phyloP scores from a whole-genome alignment of 768 basidiomycete species.

The Calocybe gangraenosa region DNA sequence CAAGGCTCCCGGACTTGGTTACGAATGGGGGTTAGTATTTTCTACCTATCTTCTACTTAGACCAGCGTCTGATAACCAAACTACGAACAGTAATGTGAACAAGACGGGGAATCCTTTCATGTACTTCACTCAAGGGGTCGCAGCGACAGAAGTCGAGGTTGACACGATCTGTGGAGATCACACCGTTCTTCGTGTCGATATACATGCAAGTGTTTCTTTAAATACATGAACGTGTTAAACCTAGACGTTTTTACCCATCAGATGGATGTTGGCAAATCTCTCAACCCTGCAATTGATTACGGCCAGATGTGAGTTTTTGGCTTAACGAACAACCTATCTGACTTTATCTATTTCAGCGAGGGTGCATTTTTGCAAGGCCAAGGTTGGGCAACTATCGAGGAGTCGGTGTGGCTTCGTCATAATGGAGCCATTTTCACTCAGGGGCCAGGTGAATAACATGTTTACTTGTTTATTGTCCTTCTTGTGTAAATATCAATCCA shows the following conservation, averaged over 20 bases:
- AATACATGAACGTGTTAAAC: neutral
- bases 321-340: too few species aligned
- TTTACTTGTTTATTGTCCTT: too few species aligned
- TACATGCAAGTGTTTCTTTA: conserved; percentile 7
- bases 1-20: conserved; percentile 11
- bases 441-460: conserved; percentile 5
- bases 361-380: conserved; percentile 16
- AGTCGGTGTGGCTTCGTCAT: conserved; percentile 15
- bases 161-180: conserved; percentile 15
- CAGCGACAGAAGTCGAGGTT: conserved; percentile 16
- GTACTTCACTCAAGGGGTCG: conserved; percentile 15
- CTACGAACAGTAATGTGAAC: conserved; percentile 10
- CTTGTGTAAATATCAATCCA: neutral
- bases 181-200: conserved; percentile 14
- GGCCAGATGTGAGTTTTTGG: conserved; percentile 11
- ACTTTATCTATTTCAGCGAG: conserved; percentile 1
- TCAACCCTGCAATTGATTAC: conserved; percentile 15
- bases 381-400: conserved; percentile 16
- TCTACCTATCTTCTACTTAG: neutral
- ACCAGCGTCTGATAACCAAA: neutral
- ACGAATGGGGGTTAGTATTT: conserved; percentile 14
- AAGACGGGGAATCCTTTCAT: conserved; percentile 14
- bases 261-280: conserved; percentile 17
- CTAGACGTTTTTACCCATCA: neutral
- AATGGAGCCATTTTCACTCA: conserved; percentile 16